A percentile compares a stretch with the other conserved stretches of the same genome.
These are phyloP conservation scores for Ganoderma lingzhi DNA, from an alignment of 1,284 basidiomycete genomes.

Conservation along the genomic window DNA sequence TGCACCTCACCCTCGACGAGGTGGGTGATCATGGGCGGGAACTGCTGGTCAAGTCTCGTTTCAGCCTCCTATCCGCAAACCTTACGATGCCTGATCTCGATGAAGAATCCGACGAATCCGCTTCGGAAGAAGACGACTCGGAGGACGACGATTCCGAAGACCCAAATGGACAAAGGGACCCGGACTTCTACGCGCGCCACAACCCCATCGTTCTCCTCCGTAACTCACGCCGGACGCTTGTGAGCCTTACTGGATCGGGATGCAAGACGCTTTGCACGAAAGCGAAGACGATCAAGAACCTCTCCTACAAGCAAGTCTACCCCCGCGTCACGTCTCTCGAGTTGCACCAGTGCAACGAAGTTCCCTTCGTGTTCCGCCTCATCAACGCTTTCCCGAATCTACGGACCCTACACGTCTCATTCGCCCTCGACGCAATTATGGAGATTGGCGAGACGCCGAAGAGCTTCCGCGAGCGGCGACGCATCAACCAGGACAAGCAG, in stretches of 20 bases:
- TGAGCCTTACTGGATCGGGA: not conserved
- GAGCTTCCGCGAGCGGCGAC: not conserved
- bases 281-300: not conserved
- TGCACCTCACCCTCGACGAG: not conserved
- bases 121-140: not conserved
- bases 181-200: not conserved
- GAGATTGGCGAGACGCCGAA: not conserved
- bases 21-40: not conserved
- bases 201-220: not conserved
- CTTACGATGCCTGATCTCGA: not conserved
- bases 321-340: not conserved
- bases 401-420: not conserved
- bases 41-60: not conserved
- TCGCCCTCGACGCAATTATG: not conserved
- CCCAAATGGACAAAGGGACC: not conserved
- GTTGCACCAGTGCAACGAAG: not conserved
- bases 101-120: not conserved
- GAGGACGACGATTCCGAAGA: not conserved
- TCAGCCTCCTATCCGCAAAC: not conserved
- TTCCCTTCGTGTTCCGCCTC: not conserved
- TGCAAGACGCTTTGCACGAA: not conserved
- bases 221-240: not conserved
- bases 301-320: not conserved
- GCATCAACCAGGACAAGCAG: not conserved
- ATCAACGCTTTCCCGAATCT: not conserved